Conservation (phyloP, 805 yeast genomes). For the Schwanniomyces pseudopolymorphus region DNA sequence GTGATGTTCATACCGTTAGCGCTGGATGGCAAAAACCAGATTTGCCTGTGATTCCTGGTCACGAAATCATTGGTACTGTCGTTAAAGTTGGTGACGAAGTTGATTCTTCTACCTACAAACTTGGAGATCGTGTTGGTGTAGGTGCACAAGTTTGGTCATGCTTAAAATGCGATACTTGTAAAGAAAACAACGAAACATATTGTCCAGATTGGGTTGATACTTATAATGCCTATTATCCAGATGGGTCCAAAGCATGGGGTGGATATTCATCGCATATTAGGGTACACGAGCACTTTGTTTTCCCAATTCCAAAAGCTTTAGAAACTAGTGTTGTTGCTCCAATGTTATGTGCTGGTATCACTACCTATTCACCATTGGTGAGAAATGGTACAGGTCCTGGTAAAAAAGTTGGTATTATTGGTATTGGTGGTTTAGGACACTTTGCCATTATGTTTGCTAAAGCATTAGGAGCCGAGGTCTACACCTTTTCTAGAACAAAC, state of each 20-base stretch:
- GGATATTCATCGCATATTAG: slow-evolving; percentile 53
- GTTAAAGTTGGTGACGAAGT: slow-evolving; percentile 31
- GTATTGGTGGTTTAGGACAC: slow-evolving; percentile 70
- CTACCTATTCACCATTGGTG: slow-evolving; percentile 52
- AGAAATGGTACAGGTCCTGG: slow-evolving; percentile 40
- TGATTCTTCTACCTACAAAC: slow-evolving; percentile 23
- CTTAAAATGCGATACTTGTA: slow-evolving; percentile 6
- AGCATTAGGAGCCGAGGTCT: slow-evolving; percentile 55
- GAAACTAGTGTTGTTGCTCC: slow-evolving; percentile 47
- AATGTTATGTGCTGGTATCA: slow-evolving; percentile 56
- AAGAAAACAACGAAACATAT: slow-evolving; percentile 17
- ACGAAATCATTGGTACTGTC: slow-evolving; percentile 23
- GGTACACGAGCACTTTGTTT: slow-evolving; percentile 43
- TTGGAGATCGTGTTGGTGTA: slow-evolving; percentile 48
- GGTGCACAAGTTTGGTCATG: slow-evolving; percentile 16
- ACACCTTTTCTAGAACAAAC: slow-evolving; percentile 26
- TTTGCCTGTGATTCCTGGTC: slow-evolving; percentile 18
- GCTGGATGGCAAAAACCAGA: slow-evolving; percentile 17
- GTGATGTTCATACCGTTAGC: slow-evolving; percentile 16
- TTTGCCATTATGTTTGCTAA: slow-evolving; percentile 57
- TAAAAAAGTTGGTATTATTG: slow-evolving; percentile 56
- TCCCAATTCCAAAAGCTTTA: slow-evolving; percentile 48
- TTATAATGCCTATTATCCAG: slow-evolving; percentile 26
- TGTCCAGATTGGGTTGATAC: slow-evolving; percentile 37
- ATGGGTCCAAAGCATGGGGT: slow-evolving; percentile 34